Base-by-base conservation (phyloP, 257 asterid genomes). In the Rehmannia glutinosa region DNA sequence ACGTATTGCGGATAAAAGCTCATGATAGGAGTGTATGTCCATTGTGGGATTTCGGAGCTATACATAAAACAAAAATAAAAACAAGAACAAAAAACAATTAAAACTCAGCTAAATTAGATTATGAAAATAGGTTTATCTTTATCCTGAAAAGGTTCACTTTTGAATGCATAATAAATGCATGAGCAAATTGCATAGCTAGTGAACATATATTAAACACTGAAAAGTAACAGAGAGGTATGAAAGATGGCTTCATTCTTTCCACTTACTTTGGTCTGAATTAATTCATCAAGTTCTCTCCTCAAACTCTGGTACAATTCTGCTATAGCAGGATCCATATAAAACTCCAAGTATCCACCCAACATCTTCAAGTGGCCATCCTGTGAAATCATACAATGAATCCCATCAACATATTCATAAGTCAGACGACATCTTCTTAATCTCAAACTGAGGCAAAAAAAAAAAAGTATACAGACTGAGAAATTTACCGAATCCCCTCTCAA, bases 331-430 rank as follows among this genome's bases (percentile, higher is more conserved):
- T 80, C 87, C 97, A 91, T 82, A 70, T 75, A 91, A 70, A 94
- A 94, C 71, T 94, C 97, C 77, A 94, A 76, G 87, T 84, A 94
- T 60, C 99, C 97, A 50, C 87, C 88, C 62, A 91, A 71, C 99
- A 94, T 87, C 78, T 87, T 94, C 70, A 87, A 73, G 78, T 88
- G 97, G 46, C 97, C 96, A 58, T 83, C 91, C 97, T 94, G 83
- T 54, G 56, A 73, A 74, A 74, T 41, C 58, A 54, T 54, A 74
- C 15, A 80, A 50, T 42, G 17, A 56, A 58, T 46, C 73, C 28
- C 69, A 66, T 70, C 70, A 75, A 41, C 66, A 66, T 24, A 47
- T 46, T 45, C 67, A 16, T 17, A 23, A 49, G 42, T 5, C 20
- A 15, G 46, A 50, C 9, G 16, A 50, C 38, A 63, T 19, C 39